Evolutionary conservation across 2,329 filamentous ascomycete genomes (phyloP).

Genomic region (Sporothrix humicola): DNA sequence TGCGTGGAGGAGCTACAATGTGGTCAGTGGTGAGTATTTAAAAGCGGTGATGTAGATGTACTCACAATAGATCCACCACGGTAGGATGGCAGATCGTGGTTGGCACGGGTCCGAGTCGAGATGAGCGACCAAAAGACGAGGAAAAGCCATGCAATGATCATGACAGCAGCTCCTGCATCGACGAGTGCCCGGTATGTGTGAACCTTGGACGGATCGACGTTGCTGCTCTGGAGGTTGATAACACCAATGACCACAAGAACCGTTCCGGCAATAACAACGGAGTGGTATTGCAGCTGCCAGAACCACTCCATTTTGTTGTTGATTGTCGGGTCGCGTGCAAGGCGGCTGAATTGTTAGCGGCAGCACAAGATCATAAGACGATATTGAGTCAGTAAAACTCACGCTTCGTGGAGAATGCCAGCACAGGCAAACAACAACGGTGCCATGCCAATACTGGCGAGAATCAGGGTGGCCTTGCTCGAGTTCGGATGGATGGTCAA

Average conservation of each 20-base stretch:
- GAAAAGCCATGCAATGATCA: not conserved
- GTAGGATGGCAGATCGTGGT: not conserved
- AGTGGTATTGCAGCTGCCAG: constrained; percentile 13
- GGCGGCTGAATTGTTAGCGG: not conserved
- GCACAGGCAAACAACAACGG: constrained; percentile 2
- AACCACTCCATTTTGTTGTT: constrained; percentile 14
- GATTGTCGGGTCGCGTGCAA: not conserved
- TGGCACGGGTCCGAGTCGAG: not conserved
- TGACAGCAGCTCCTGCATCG: not conserved
- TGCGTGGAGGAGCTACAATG: not conserved
- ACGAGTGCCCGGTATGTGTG: not conserved
- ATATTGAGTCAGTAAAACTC: not conserved
- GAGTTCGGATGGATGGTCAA: not conserved
- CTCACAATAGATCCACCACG: not conserved
- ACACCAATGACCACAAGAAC: constrained; percentile 7
- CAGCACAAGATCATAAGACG: not conserved
- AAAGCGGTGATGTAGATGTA: not conserved
- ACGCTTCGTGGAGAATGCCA: constrained; percentile 14
- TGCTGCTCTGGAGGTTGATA: not conserved
- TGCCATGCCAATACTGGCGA: constrained; percentile 12
- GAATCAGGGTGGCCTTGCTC: not conserved
- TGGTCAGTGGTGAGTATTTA: not conserved
- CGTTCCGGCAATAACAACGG: not conserved
- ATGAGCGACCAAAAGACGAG: constrained; percentile 8
- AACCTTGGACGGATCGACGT: not conserved